A percentile compares a stretch with the other conserved stretches of the same genome.
phyloP scores from a whole-genome alignment of 345 rosid genomes.

The Murraya koenigii region DNA sequence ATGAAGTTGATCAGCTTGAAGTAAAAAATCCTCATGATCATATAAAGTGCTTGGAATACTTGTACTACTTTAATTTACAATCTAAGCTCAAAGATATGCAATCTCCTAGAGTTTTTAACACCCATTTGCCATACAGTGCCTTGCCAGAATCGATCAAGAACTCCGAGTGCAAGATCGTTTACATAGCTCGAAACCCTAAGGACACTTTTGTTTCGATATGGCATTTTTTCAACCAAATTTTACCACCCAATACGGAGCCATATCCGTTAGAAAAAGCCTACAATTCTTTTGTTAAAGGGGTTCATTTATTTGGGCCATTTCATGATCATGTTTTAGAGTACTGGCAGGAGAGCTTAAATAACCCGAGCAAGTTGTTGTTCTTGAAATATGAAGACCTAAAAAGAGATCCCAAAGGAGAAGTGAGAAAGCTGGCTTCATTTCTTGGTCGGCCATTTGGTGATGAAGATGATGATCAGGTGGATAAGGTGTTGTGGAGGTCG shows the following conservation, averaged over 20 bases:
- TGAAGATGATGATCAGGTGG: conserved; percentile 32
- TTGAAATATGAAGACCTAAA: conserved; percentile 40
- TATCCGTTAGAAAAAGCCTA: conserved; percentile 23
- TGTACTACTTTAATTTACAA: neutral
- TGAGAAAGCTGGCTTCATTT: conserved; percentile 29
- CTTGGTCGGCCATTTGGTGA: conserved; percentile 11
- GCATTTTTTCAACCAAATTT: conserved; percentile 26
- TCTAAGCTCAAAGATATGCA: conserved; percentile 11
- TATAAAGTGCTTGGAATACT: conserved; percentile 17
- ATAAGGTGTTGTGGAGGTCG: conserved; percentile 29
- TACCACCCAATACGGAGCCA: neutral
- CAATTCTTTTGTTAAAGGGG: conserved; percentile 29
- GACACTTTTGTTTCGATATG: conserved; percentile 32
- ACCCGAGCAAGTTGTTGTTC: conserved; percentile 28
- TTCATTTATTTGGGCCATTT: conserved; percentile 30
- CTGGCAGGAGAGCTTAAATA: conserved; percentile 24
- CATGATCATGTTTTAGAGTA: conserved; percentile 35
- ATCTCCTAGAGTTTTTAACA: conserved; percentile 26
- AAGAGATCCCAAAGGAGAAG: conserved; percentile 17
- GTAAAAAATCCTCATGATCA: conserved; percentile 15
- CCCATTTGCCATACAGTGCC: conserved; percentile 30
- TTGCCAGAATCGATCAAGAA: conserved; percentile 28
- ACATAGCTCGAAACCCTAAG: conserved; percentile 32
- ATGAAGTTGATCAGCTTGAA: conserved; percentile 10
- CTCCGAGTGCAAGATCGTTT: conserved; percentile 29